A percentile compares a stretch with the other conserved stretches of the same genome.
Conservation (phyloP, 2,329 filamentous ascomycete species). For the Chaetomiaceae sp. region DNA sequence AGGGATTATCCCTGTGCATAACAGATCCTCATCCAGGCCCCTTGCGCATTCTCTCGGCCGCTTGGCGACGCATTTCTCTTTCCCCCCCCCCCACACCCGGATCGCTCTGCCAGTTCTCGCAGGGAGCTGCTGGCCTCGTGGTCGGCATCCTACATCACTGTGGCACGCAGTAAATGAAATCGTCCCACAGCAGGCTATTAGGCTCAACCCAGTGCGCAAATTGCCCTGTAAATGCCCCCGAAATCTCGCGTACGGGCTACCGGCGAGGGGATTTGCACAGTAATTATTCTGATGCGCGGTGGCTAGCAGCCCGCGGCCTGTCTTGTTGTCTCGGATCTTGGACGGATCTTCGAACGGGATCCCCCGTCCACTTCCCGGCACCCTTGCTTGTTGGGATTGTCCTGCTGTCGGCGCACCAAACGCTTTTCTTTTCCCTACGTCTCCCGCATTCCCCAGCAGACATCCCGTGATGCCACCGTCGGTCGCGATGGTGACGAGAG, state of each 20-base stretch:
- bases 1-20: slow-evolving; percentile 18
- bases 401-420: slow-evolving; percentile 1
- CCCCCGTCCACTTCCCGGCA: slow-evolving; percentile 19
- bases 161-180: slow-evolving; percentile 17
- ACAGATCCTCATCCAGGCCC: slow-evolving; percentile 23
- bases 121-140: slow-evolving; percentile 8
- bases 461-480: slow-evolving; percentile 13
- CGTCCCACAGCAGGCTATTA: slow-evolving; percentile 22
- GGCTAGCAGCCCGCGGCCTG: slow-evolving; percentile 4
- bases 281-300: slow-evolving; percentile 23
- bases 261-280: slow-evolving; percentile 13
- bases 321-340: slow-evolving; percentile 19
- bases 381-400: slow-evolving; percentile 1
- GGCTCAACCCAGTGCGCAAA: slow-evolving; percentile 22
- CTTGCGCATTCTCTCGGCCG: slow-evolving; percentile 16
- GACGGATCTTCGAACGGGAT: slow-evolving; percentile 15
- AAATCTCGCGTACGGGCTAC: slow-evolving; percentile 1
- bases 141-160: slow-evolving; percentile 12
- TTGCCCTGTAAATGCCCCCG: slow-evolving; percentile 6
- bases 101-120: slow-evolving; percentile 3
- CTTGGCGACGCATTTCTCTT: slow-evolving; percentile 1
- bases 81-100: slow-evolving; percentile 7
- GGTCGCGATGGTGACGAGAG: slow-evolving; percentile 20
- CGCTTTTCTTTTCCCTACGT: slow-evolving; percentile 9
- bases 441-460: slow-evolving; percentile 3